A percentile compares a stretch with the other conserved stretches of the same genome.
Evolutionary conservation across 139 green algal genomes (phyloP).

Genomic region (Chlorella sp.): DNA sequence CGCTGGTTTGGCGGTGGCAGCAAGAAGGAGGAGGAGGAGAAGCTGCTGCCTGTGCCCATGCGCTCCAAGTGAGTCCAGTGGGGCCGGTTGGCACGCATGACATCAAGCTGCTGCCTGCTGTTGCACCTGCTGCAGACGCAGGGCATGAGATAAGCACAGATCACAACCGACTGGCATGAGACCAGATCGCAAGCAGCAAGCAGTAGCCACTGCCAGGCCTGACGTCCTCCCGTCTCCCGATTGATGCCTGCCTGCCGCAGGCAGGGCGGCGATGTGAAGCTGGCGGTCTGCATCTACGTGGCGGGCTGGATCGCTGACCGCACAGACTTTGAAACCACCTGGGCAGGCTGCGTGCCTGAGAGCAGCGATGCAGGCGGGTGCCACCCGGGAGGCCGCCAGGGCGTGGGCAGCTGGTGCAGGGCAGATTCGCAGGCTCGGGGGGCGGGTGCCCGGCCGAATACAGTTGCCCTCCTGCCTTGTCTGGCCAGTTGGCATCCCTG

Average conservation of each 20-base stretch:
- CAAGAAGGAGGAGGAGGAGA: slow-evolving; percentile 27
- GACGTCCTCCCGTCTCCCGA: too few species aligned
- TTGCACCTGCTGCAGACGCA: neutral
- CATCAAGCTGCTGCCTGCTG: neutral
- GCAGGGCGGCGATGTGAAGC: slow-evolving; percentile 42
- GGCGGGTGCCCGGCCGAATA: too few species aligned
- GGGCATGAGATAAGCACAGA: too few species aligned
- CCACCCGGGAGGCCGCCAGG: neutral
- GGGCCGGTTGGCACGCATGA: neutral
- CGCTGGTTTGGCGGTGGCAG: slow-evolving; percentile 31
- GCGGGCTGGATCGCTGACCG: slow-evolving; percentile 64
- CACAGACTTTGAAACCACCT: slow-evolving; percentile 71
- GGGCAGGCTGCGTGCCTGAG: slow-evolving; percentile 31
- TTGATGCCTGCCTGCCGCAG: too few species aligned
- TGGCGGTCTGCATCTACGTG: slow-evolving; percentile 66
- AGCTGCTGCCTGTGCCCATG: slow-evolving; percentile 53
- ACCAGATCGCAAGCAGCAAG: too few species aligned
- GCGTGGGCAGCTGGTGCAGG: too few species aligned
- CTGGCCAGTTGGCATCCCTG: too few species aligned
- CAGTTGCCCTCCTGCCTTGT: too few species aligned
- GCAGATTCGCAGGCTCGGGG: too few species aligned
- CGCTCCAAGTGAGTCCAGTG: slow-evolving; percentile 42
- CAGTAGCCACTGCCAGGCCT: too few species aligned
- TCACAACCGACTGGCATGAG: too few species aligned
- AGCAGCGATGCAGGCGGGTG: neutral